Evolutionary conservation across 2,329 filamentous ascomycete species (phyloP).

Genomic region (Diaporthe eres): DNA sequence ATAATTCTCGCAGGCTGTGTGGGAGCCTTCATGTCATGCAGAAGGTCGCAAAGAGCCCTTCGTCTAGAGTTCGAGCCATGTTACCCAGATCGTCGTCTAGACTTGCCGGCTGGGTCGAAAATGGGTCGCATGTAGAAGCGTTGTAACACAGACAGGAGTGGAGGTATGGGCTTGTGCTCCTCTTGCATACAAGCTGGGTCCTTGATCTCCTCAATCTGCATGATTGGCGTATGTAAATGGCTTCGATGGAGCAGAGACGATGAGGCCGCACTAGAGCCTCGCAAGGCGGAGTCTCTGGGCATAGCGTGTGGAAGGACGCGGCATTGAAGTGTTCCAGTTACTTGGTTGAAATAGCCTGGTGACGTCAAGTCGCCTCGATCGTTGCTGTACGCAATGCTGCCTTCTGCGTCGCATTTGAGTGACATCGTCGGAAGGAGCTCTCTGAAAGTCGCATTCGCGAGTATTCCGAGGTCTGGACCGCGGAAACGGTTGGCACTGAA

Average conservation of each 20-base stretch:
- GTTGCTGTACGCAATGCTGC: background rate
- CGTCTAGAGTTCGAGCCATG: background rate
- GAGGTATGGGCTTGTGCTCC: background rate
- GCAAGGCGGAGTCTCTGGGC: background rate
- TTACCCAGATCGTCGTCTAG: background rate
- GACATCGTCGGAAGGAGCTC: background rate
- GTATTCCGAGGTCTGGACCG: background rate
- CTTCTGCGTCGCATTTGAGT: background rate
- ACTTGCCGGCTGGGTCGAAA: background rate
- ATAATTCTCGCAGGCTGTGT: background rate
- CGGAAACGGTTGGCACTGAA: background rate
- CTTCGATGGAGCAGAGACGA: background rate
- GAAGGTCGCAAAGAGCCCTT: background rate
- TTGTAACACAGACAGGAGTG: background rate
- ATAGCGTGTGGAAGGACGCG: background rate
- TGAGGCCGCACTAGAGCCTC: too few species aligned
- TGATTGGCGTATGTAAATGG: too few species aligned
- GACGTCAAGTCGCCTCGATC: too few species aligned
- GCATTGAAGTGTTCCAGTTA: background rate
- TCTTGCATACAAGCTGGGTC: background rate
- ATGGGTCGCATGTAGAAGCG: background rate
- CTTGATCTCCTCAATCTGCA: background rate
- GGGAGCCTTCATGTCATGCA: background rate
- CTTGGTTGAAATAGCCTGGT: background rate
- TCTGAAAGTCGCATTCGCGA: background rate